Conservation (phyloP, 208 protist species). For the Leishmania gerbilli region DNA sequence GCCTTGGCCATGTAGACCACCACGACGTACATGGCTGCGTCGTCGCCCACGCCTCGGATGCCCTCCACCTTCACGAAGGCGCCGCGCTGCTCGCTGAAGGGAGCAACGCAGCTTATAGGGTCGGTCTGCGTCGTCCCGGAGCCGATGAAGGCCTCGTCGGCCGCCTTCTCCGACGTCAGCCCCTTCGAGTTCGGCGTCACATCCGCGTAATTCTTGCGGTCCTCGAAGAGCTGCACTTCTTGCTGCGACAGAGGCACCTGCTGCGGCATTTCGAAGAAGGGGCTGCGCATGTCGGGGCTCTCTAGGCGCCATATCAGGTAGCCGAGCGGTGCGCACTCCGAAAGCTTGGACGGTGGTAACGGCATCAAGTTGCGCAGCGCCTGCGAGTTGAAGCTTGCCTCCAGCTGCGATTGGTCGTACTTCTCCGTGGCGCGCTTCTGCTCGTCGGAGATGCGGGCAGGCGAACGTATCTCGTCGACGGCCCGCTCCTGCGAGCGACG, state of each 20-base stretch:
- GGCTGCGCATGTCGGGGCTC: constrained; percentile 27
- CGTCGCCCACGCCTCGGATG: constrained; percentile 52
- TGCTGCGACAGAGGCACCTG: constrained; percentile 54
- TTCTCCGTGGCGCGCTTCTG: constrained; percentile 38
- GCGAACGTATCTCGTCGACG: constrained; percentile 37
- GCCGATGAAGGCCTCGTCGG: constrained; percentile 42
- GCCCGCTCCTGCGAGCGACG: constrained; percentile 58
- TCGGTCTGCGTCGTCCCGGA: constrained; percentile 28
- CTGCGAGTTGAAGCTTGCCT: constrained; percentile 63
- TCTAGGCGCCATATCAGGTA: constrained; percentile 69
- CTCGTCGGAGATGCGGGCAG: constrained; percentile 46
- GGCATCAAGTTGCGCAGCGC: constrained; percentile 53
- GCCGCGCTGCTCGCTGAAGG: constrained; percentile 55
- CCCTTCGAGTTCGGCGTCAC: constrained; percentile 16
- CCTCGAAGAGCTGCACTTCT: constrained; percentile 45
- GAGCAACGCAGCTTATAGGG: constrained; percentile 41
- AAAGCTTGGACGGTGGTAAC: constrained; percentile 32
- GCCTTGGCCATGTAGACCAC: constrained; percentile 36
- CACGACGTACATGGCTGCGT: constrained; percentile 51
- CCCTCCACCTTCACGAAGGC: constrained; percentile 60
- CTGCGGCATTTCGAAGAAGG: constrained; percentile 54
- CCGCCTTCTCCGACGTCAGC: constrained; percentile 27
- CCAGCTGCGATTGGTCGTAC: constrained; percentile 52
- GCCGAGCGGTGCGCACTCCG: constrained; percentile 48
- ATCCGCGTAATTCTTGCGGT: constrained; percentile 16